phyloP scores from a whole-genome alignment of 148 eudicot genomes.

The Rhododendron ferrugineum region DNA sequence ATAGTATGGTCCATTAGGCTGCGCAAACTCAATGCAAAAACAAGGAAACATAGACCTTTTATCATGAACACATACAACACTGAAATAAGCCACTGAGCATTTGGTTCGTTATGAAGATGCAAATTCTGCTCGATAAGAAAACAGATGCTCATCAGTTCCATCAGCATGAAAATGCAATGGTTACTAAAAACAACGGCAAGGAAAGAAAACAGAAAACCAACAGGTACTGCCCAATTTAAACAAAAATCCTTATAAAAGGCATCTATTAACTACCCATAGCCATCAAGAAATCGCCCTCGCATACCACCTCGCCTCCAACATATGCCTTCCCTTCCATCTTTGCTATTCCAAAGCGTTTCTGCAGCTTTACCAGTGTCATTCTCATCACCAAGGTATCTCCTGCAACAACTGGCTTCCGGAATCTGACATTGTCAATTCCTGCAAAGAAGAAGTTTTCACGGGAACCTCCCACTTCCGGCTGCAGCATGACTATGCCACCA shows the following conservation, averaged over 20 bases:
- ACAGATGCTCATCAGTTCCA: not conserved
- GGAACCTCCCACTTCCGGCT: constrained; percentile 87
- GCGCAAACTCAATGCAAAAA: not conserved
- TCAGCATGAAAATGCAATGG: constrained; percentile 3
- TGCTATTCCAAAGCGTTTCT: constrained; percentile 84
- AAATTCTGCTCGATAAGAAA: not conserved
- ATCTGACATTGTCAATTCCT: constrained; percentile 89
- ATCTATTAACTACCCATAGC: constrained; percentile 59
- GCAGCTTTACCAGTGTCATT: constrained; percentile 78
- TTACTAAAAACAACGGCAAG: not conserved
- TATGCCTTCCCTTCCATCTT: constrained; percentile 96
- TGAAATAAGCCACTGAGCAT: not conserved
- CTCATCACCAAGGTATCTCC: constrained; percentile 94
- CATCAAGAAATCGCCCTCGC: constrained; percentile 96
- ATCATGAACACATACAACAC: not conserved
- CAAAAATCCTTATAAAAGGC: not conserved
- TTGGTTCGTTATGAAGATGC: not conserved
- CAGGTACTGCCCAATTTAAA: constrained; percentile 6
- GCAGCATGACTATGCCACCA: constrained; percentile 89
- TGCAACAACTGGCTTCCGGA: constrained; percentile 88
- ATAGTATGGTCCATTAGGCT: not conserved
- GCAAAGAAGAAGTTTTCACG: constrained; percentile 86
- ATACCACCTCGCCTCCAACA: constrained; percentile 85
- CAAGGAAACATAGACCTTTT: not conserved
- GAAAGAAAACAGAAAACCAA: not conserved